Conservation (phyloP, 805 yeast genomes). For the Millerozyma acaciae region DNA sequence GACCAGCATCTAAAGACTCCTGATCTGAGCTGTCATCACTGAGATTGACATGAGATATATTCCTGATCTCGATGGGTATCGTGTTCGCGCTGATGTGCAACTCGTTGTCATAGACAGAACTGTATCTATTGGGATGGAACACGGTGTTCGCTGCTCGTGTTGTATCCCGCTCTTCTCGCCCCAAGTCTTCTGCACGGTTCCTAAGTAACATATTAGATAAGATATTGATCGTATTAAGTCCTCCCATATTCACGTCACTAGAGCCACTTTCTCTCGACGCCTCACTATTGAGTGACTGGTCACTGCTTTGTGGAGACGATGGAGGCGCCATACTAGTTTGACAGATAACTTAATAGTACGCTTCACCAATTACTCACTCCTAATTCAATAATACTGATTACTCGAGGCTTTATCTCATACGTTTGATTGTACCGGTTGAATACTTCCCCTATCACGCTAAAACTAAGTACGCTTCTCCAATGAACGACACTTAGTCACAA, state of each 20-base stretch:
- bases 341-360: no score
- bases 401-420: no score
- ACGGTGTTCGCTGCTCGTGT: constrained; percentile 1
- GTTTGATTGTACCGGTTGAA: no score
- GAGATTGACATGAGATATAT: constrained; percentile 6
- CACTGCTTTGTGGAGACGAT: constrained; percentile 1
- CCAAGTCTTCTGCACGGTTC: background rate
- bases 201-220: constrained; percentile 6
- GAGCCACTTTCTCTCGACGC: background rate
- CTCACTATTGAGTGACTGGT: background rate
- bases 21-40: constrained; percentile 11
- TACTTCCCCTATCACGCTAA: no score
- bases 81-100: constrained; percentile 5
- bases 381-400: no score
- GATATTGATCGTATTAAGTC: constrained; percentile 8
- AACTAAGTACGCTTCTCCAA: no score
- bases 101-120: constrained; percentile 8
- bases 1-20: constrained; percentile 1
- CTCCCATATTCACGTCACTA: background rate
- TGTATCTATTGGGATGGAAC: constrained; percentile 5
- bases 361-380: no score
- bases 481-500: no score
- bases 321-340: no score
- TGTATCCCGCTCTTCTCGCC: constrained; percentile 5
- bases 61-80: constrained; percentile 9